Evolutionary conservation across 2,329 filamentous ascomycete species (phyloP).

Genomic region (Botrytis hyacinthi): DNA sequence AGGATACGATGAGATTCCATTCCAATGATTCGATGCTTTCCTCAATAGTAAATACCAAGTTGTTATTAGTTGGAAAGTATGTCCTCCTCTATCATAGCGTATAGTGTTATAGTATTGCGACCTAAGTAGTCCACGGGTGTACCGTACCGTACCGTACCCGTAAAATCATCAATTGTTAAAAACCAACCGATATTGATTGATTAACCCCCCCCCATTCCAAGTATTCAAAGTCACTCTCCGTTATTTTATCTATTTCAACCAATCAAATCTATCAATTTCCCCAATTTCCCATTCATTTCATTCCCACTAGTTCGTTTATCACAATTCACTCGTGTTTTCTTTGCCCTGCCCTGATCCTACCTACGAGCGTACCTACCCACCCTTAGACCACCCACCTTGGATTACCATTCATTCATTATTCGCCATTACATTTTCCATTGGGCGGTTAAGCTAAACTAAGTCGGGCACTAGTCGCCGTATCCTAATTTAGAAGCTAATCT

Average conservation of each 20-base stretch:
- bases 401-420: background rate
- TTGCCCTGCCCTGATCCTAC: background rate
- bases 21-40: background rate
- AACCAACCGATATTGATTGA: background rate
- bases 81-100: background rate
- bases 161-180: background rate
- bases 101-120: too few species aligned
- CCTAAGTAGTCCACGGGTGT: too few species aligned
- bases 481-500: background rate
- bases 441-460: background rate
- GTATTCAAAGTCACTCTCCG: background rate
- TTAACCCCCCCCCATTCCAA: background rate
- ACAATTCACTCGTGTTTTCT: background rate
- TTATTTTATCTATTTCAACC: background rate
- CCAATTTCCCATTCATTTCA: background rate
- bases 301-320: constrained; percentile 8
- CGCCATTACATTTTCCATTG: background rate
- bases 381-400: background rate
- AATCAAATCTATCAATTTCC: background rate
- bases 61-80: background rate
- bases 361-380: background rate
- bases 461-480: background rate
- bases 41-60: background rate
- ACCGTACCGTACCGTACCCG: background rate
- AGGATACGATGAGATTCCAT: background rate